phyloP scores from a whole-genome alignment of 768 basidiomycete species.

The Trametes gibbosa region DNA sequence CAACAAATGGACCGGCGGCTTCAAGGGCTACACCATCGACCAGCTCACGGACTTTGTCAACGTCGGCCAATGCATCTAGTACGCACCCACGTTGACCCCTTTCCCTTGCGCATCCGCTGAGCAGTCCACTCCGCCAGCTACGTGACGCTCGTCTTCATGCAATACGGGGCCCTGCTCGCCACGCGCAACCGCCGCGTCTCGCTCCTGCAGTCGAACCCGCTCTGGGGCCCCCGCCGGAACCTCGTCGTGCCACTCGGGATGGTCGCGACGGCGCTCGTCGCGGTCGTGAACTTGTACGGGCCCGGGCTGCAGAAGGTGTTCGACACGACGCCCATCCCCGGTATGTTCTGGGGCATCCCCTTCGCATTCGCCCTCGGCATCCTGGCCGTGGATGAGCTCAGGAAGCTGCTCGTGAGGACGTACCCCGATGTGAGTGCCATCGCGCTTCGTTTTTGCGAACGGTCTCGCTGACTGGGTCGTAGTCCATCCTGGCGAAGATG shows the following conservation, averaged over 20 bases:
- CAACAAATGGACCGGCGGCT: constrained; percentile 40
- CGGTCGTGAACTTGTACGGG: constrained; percentile 44
- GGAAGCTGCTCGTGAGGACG: constrained; percentile 44
- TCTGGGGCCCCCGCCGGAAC: constrained; percentile 47
- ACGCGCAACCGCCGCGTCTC: constrained; percentile 54
- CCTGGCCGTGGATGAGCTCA: constrained; percentile 41
- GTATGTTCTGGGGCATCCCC: constrained; percentile 49
- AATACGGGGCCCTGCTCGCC: constrained; percentile 58
- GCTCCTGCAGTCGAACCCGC: constrained; percentile 54
- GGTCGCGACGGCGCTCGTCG: constrained; percentile 41
- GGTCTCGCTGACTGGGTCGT: not conserved
- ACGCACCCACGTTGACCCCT: constrained; percentile 14
- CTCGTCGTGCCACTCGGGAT: constrained; percentile 37
- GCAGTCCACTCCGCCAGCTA: constrained; percentile 48
- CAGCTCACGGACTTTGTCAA: constrained; percentile 48
- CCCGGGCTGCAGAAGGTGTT: constrained; percentile 44
- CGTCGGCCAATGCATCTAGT: constrained; percentile 51
- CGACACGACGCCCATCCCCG: constrained; percentile 40
- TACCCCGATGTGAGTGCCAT: constrained; percentile 39
- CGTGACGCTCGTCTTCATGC: constrained; percentile 54
- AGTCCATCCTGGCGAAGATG: constrained; percentile 39
- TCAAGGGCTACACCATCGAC: constrained; percentile 39
- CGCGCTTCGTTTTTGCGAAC: not conserved
- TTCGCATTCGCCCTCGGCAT: constrained; percentile 43
- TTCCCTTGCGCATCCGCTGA: constrained; percentile 27